Evolutionary conservation across 2,329 filamentous ascomycete genomes (phyloP).

Genomic region (Beauveria bassiana): DNA sequence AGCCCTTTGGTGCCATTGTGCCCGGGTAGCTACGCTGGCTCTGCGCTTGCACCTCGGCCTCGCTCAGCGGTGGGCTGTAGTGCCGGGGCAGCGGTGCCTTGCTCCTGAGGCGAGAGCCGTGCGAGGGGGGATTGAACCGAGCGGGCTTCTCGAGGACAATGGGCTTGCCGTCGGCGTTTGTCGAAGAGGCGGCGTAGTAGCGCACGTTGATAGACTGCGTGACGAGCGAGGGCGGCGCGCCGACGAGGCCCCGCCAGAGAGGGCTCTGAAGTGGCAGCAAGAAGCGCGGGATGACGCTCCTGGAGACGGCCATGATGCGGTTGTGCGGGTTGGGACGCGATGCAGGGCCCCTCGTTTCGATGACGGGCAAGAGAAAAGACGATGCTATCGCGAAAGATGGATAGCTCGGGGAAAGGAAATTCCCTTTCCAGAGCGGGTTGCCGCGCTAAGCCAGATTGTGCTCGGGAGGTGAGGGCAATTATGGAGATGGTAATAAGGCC

Average conservation of each 20-base stretch:
- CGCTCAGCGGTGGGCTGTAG: conserved; percentile 66
- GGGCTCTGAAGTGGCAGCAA: conserved; percentile 55
- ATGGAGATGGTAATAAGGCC: conserved; percentile 4
- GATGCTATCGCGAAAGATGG: background rate
- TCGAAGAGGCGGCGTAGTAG: conserved; percentile 15
- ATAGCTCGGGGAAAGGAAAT: conserved; percentile 8
- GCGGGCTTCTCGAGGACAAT: conserved; percentile 77
- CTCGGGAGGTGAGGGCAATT: background rate
- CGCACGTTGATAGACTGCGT: conserved; percentile 29
- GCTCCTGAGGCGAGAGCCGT: conserved; percentile 61
- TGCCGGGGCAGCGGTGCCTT: conserved; percentile 43
- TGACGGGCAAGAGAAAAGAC: background rate
- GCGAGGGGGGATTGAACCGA: conserved; percentile 87
- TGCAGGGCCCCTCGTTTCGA: background rate
- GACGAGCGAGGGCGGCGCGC: conserved; percentile 21
- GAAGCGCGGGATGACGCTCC: conserved; percentile 55
- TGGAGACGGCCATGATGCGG: conserved; percentile 36
- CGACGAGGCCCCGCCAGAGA: conserved; percentile 39
- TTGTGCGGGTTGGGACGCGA: background rate
- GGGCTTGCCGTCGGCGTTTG: conserved; percentile 31
- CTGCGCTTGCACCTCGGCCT: conserved; percentile 59
- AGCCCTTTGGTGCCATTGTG: conserved; percentile 77
- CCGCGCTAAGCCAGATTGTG: background rate
- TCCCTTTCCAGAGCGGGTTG: background rate
- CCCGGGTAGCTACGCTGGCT: conserved; percentile 71